These are phyloP conservation scores for Septoria linicola DNA, from an alignment of 2,329 filamentous ascomycete genomes.

Conservation along the genomic window DNA sequence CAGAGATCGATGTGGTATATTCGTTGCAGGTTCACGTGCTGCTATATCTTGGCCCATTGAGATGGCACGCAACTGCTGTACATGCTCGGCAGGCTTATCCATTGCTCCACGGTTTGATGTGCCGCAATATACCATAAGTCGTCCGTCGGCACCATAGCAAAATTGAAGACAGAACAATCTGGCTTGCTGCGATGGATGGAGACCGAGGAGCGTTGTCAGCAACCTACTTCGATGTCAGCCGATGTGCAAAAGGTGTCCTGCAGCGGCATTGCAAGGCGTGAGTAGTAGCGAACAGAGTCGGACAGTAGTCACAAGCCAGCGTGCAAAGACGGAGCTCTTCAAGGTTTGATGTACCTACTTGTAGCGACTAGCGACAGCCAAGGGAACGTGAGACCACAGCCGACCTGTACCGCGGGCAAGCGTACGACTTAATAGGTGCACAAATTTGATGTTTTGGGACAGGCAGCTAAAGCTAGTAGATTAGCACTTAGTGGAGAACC, in stretches of 20 bases:
- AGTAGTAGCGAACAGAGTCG: too few species aligned
- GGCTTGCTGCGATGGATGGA: neutral
- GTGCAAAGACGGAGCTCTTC: neutral
- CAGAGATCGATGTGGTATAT: conserved; percentile 14
- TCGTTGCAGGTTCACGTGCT: conserved; percentile 26
- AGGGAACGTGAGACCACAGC: conserved; percentile 1
- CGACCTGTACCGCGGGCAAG: conserved; percentile 10
- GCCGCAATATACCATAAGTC: neutral
- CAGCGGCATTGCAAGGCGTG: too few species aligned
- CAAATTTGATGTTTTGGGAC: conserved; percentile 20
- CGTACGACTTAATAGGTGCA: conserved; percentile 15
- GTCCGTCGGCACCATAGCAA: conserved; percentile 5
- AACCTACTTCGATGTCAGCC: neutral
- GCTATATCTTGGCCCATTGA: conserved; percentile 28
- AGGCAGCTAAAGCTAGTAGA: conserved; percentile 17
- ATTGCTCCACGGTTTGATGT: conserved; percentile 15
- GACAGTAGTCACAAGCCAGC: too few species aligned
- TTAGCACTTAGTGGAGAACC: conserved; percentile 18
- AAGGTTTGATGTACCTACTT: conserved; percentile 2
- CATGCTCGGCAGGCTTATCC: conserved; percentile 23
- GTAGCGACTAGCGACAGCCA: conserved; percentile 1
- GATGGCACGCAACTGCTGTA: conserved; percentile 21
- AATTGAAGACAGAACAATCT: neutral
- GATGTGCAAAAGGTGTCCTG: neutral
- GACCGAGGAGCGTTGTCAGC: neutral